Percentiles rank a stretch among this genome's conserved stretches.
phyloP scores from a whole-genome alignment of 2,329 filamentous ascomycete species.

The Colletotrichum caudatum region DNA sequence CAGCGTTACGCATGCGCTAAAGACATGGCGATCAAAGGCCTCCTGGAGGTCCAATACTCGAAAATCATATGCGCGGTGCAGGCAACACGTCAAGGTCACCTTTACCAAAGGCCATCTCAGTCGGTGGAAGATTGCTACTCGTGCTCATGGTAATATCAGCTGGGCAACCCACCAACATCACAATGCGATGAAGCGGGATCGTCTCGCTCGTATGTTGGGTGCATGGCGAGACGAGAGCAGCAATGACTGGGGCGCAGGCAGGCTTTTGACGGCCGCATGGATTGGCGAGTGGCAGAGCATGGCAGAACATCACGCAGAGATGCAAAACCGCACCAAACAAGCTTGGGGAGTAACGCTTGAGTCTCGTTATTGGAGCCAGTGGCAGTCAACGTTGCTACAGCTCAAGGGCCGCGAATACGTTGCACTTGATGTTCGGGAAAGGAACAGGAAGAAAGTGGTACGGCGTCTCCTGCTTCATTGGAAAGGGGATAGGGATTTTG shows the following conservation, averaged over 20 bases:
- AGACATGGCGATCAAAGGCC: slow-evolving; percentile 22
- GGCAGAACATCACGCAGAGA: slow-evolving; percentile 12
- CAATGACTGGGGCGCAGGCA: slow-evolving; percentile 13
- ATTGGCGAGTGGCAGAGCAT: slow-evolving; percentile 40
- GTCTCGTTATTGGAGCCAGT: slow-evolving; percentile 39
- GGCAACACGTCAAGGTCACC: slow-evolving; percentile 35
- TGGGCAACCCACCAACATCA: slow-evolving; percentile 24
- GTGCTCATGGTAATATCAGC: slow-evolving; percentile 19
- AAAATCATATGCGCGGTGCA: slow-evolving; percentile 36
- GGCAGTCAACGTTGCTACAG: slow-evolving; percentile 40
- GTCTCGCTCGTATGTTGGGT: slow-evolving; percentile 15
- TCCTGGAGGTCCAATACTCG: slow-evolving; percentile 34
- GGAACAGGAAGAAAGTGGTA: slow-evolving; percentile 37
- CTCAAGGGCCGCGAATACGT: slow-evolving; percentile 41
- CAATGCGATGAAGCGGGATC: background rate
- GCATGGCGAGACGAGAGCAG: slow-evolving; percentile 33
- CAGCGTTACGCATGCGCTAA: slow-evolving; percentile 15
- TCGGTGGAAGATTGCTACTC: slow-evolving; percentile 33
- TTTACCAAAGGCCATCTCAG: slow-evolving; percentile 29
- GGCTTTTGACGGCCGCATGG: slow-evolving; percentile 35
- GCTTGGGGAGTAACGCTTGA: slow-evolving; percentile 31
- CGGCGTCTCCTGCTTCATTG: slow-evolving; percentile 36
- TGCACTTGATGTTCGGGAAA: slow-evolving; percentile 37
- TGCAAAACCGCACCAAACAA: slow-evolving; percentile 7
- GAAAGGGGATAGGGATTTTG: slow-evolving; percentile 21